Conservation (phyloP, 768 basidiomycete genomes). For the Suillus spraguei region DNA sequence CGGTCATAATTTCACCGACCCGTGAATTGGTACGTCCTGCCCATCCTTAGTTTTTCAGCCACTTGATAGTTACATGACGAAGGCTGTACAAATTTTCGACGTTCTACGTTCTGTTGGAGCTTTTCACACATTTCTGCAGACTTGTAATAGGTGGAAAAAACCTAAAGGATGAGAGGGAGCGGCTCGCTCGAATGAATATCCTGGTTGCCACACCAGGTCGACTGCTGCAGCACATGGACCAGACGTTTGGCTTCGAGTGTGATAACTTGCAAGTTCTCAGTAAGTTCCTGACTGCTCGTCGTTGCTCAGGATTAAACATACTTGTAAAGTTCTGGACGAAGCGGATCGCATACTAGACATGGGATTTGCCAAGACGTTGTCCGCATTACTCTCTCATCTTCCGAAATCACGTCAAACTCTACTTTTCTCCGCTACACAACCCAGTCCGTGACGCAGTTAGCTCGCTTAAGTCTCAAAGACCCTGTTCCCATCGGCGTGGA, state of each 20-base stretch:
- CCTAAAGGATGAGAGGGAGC: slow-evolving; percentile 87
- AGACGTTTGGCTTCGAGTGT: slow-evolving; percentile 92
- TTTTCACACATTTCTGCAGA: slow-evolving; percentile 90
- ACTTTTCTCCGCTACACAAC: slow-evolving; percentile 98
- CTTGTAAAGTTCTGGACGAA: slow-evolving; percentile 77
- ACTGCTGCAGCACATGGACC: slow-evolving; percentile 96
- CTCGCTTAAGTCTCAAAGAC: slow-evolving; percentile 84
- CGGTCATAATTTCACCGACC: slow-evolving; percentile 92
- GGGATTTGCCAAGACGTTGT: slow-evolving; percentile 88
- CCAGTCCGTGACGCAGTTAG: slow-evolving; percentile 83
- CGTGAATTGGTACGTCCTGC: slow-evolving; percentile 73
- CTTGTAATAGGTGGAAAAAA: slow-evolving; percentile 97
- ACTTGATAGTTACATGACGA: slow-evolving; percentile 7
- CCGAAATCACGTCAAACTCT: slow-evolving; percentile 92
- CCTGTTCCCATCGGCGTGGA: slow-evolving; percentile 75
- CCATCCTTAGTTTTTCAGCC: neutral
- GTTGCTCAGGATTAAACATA: slow-evolving; percentile 27
- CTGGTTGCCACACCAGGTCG: slow-evolving; percentile 97
- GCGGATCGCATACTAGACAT: slow-evolving; percentile 96
- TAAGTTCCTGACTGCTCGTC: slow-evolving; percentile 37
- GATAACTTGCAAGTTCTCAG: slow-evolving; percentile 91
- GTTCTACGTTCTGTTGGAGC: slow-evolving; percentile 92
- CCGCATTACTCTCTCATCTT: slow-evolving; percentile 90
- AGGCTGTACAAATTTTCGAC: slow-evolving; percentile 99
- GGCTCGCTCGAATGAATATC: slow-evolving; percentile 94